Percentiles rank a stretch among this genome's conserved stretches.
Conservation (phyloP, 2,329 filamentous ascomycete genomes). For the Rutstroemia sp. region DNA sequence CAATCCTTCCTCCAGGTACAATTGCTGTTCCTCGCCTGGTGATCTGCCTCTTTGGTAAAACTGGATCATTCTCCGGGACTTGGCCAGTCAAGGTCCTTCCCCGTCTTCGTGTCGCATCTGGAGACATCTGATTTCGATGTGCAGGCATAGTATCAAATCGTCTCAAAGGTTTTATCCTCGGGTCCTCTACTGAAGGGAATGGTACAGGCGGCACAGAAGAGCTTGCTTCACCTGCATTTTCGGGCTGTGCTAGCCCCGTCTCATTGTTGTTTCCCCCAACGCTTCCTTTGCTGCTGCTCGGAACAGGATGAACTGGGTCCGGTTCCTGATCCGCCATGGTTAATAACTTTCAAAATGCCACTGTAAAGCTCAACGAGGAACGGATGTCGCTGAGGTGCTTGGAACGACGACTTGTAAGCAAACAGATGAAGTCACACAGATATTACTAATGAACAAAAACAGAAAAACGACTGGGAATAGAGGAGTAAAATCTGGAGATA, state of each 20-base stretch:
- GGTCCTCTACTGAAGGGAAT: background rate
- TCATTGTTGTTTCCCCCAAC: conserved; percentile 3
- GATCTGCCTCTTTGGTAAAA: background rate
- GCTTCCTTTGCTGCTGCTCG: background rate
- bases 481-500: background rate
- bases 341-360: background rate
- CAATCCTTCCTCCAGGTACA: background rate
- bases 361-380: background rate
- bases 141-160: conserved; percentile 7
- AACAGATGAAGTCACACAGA: background rate
- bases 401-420: background rate
- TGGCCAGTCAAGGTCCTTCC: conserved; percentile 4
- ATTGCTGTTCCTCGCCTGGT: conserved; percentile 2
- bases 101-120: background rate
- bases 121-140: background rate
- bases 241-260: background rate
- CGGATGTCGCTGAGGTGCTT: background rate
- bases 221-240: background rate
- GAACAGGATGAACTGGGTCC: background rate
- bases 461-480: background rate
- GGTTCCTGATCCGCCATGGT: conserved; percentile 2
- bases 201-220: background rate
- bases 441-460: background rate
- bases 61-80: background rate
- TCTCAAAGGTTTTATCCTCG: background rate